Evolutionary conservation across 2,329 filamentous ascomycete genomes (phyloP), one percentile per base, ranked within the genome.

Genomic region (Colletotrichum noveboracense): DNA sequence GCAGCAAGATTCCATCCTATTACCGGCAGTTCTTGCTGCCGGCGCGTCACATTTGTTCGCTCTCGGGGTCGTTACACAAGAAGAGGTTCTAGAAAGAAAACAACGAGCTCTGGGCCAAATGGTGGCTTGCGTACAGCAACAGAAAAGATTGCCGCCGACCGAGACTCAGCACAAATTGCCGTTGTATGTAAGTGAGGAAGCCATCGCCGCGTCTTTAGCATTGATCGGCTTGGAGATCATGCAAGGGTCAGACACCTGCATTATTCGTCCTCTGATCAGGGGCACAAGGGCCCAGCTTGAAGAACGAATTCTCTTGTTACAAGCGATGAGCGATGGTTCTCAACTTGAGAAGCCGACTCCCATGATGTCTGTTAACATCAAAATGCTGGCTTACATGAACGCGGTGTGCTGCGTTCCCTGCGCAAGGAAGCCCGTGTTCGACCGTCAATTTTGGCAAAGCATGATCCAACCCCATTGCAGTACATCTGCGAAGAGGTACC

Each of bases 331-430:
- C 3, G 26, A 16, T 7, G 13, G 9, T 21, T 16, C 18, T 10
- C 26, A 28, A 52, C 36, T 28, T 16, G 34, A 64, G 5, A 62
- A 18, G 30, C 55, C 58, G 1, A 74, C 71, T 1, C 58, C 55
- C 13, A 74, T 70, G 71, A 62, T 74, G 64, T 34, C 66, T 14
- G 56, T 70, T 12, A 74, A 76, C 58, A 34, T 71, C 7, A 74
- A 67, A 18, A 70, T 76, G 60, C 60, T 74, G 61, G 75, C 75
- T n/a, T 74, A 74, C 24, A 68, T 74, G 48, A 71, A 76, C 36
- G 13, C 58, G 2, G 8, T 74, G 5, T 74, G 43, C 26, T 76
- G 71, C 36, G 61, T 76, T 12, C 75, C 75, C n/a, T 74, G 61
- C 28, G 70, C 75, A 7, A 70, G 61, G 52, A 26, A 34, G 10